Conservation (phyloP, 805 yeast species). For the Suhomyces tanzawaensis region DNA sequence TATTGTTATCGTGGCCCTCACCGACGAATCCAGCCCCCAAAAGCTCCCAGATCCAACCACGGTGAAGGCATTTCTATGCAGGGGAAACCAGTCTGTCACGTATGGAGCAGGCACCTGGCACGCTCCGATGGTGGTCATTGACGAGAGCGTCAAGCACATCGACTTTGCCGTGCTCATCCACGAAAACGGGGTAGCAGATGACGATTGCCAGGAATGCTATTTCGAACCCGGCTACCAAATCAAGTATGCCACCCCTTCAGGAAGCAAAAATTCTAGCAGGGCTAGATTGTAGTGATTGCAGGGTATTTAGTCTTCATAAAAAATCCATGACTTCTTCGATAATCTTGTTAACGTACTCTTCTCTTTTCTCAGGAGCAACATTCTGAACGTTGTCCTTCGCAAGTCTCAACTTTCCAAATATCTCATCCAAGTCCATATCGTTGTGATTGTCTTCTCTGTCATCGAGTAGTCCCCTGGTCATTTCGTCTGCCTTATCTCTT, state of each 20-base stretch:
- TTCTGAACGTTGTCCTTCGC: conserved; percentile 33
- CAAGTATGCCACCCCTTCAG: conserved; percentile 17
- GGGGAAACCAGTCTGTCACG: conserved; percentile 85
- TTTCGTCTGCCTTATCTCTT: conserved; percentile 18
- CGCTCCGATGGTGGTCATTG: conserved; percentile 91
- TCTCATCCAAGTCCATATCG: conserved; percentile 25
- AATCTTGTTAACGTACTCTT: conserved; percentile 31
- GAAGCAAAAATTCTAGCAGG: background rate
- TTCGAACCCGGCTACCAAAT: conserved; percentile 57
- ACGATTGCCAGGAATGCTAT: conserved; percentile 79
- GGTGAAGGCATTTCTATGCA: conserved; percentile 67
- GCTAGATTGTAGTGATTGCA: background rate
- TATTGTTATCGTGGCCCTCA: conserved; percentile 76
- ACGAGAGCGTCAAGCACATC: conserved; percentile 45
- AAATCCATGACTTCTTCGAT: conserved; percentile 41
- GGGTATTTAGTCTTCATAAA: conserved; percentile 20
- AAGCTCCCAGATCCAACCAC: conserved; percentile 60
- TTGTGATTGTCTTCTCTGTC: conserved; percentile 9
- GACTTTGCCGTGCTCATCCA: conserved; percentile 89
- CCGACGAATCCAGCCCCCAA: conserved; percentile 35
- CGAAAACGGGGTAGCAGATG: conserved; percentile 76
- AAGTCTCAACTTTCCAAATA: conserved; percentile 31
- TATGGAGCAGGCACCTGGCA: conserved; percentile 90
- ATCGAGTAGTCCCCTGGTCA: conserved; percentile 27
- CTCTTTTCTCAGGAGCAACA: conserved; percentile 25